Evolutionary conservation across 2,329 filamentous ascomycete genomes (phyloP), one percentile per base, ranked within the genome.

Genomic region (Pestalotiopsis sp.): DNA sequence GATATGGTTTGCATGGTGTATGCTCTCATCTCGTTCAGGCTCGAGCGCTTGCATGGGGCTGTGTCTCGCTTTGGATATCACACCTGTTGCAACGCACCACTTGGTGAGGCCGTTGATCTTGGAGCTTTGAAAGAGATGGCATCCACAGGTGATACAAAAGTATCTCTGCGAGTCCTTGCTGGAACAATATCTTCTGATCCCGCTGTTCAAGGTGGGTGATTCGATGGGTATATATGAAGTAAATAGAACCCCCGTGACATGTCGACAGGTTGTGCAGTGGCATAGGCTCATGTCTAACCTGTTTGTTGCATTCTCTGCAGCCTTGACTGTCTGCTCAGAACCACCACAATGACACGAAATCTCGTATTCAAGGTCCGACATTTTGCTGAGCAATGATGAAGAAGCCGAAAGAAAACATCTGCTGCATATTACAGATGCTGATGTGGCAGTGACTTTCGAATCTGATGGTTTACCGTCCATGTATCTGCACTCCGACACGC

Each of bases 141-240:
- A 83, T 1, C 83, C 82, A 62, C 82, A 84, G 1, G 66, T 80
- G 0, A 69, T 66, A 68, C 82, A 84, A 69, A 84, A 84, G 70
- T 80, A 81, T 4, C 78, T 73, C 1, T 70, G 75, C 2, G 71
- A 71, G 2, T 49, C 49, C 23, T 63, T 23, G 38, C 23, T 12
- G 62, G 68, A 58, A 17, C 39, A n/a, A 41, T 76, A 74, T 38
- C 20, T 65, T 3, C 61, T 67, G 14, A 81, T 70, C 1, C 68
- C 69, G 0, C 66, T 49, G 0, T 73, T 11, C 1, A 67, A 72
- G 7, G 9, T 66, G 0, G 75, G 74, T 0, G 52, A 49, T 1
- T 69, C 61, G 17, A 83, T 76, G 3, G 75, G 74, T 14, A 74
- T 71, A 64, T 83, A 84, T 0, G 80, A 83, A 2, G 76, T 76